Conservation (phyloP, 2,329 filamentous ascomycete genomes). For the Byssochlamys sp. region DNA sequence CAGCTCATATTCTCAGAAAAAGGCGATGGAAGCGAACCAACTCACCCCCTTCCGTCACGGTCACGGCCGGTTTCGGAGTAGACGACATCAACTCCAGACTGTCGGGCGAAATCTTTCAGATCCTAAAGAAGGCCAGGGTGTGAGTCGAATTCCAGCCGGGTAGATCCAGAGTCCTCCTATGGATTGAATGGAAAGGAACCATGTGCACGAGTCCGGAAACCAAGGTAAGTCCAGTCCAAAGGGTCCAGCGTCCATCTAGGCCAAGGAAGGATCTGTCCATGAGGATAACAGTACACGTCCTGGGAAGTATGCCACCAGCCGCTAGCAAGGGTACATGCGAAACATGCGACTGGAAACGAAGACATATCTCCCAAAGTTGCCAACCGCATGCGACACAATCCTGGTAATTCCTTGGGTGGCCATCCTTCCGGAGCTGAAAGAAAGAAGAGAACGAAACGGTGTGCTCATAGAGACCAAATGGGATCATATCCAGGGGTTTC, state of each 20-base stretch:
- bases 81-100: constrained; percentile 92
- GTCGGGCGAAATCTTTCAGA: constrained; percentile 97
- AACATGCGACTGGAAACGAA: not conserved
- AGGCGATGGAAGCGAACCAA: constrained; percentile 18
- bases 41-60: constrained; percentile 83
- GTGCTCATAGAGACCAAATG: constrained; percentile 8
- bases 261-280: not conserved
- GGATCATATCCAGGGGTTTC: constrained; percentile 16
- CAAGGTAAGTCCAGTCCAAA: not conserved
- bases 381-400: not conserved
- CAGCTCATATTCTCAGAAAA: constrained; percentile 12
- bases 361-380: not conserved
- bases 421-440: not conserved
- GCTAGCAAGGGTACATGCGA: not conserved
- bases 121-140: constrained; percentile 76
- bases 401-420: not conserved
- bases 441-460: constrained; percentile 2
- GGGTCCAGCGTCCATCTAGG: not conserved
- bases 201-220: not conserved
- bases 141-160: constrained; percentile 61
- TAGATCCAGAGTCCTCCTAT: constrained; percentile 9
- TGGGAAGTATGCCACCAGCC: not conserved
- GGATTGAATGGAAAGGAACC: not conserved
- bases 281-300: not conserved
- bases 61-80: constrained; percentile 94